Conservation (phyloP, 768 basidiomycete species). For the Boletus patriciae region DNA sequence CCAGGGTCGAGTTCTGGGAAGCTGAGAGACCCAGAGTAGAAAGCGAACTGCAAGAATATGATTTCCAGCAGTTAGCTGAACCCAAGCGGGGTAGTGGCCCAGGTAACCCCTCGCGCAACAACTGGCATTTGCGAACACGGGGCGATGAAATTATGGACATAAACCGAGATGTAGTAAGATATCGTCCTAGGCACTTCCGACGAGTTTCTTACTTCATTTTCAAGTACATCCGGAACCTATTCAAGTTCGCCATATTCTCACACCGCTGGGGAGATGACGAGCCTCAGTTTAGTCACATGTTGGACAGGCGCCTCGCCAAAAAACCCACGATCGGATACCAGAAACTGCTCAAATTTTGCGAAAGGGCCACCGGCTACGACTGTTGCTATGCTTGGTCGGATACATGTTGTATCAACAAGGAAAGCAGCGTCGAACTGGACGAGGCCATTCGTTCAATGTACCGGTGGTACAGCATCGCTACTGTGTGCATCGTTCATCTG, state of each 20-base stretch:
- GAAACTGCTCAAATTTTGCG: conserved; percentile 17
- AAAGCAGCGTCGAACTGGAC: conserved; percentile 30
- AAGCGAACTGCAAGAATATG: neutral
- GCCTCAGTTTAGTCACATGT: conserved; percentile 13
- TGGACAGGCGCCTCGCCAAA: neutral
- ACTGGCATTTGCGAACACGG: neutral
- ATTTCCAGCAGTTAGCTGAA: neutral
- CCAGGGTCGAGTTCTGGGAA: conserved; percentile 13
- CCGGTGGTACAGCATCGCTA: conserved; percentile 23
- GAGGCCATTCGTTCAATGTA: conserved; percentile 33
- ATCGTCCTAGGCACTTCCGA: neutral
- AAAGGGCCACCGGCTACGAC: conserved; percentile 15
- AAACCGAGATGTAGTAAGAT: conserved; percentile 1
- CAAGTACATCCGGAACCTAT: conserved; percentile 11
- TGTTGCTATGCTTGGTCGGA: conserved; percentile 28
- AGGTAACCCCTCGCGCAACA: neutral
- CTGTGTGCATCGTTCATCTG: conserved; percentile 24
- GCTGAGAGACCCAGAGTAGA: conserved; percentile 10
- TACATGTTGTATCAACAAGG: conserved; percentile 20
- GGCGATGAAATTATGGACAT: neutral
- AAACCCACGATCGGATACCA: conserved; percentile 9
- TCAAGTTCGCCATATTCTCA: conserved; percentile 22
- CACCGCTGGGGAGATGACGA: conserved; percentile 25
- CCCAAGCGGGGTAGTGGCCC: neutral
- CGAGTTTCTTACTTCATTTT: neutral